Conservation (phyloP, 331 rosid genomes). For the Quercus tomentella region DNA sequence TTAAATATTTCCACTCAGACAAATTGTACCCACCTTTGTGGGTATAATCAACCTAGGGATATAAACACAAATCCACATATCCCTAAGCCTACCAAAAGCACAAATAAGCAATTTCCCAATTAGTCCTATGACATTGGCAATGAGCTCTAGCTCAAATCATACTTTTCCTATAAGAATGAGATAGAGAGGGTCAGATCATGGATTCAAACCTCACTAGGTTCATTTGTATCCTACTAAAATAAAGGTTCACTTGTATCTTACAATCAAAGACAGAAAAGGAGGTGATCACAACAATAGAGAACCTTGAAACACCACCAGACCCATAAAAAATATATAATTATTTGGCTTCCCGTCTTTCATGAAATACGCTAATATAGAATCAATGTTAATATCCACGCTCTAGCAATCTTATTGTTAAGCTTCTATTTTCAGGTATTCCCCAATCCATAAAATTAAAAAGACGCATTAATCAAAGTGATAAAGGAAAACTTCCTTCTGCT, state of each 20-base stretch:
- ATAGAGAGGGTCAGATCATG: too few relatives aligned
- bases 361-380: background rate
- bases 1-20: background rate
- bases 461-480: background rate
- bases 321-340: background rate
- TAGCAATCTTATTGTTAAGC: background rate
- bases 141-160: too few relatives aligned
- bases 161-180: too few relatives aligned
- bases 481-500: background rate
- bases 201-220: too few relatives aligned
- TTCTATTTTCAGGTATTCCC: background rate
- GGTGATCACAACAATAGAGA: background rate
- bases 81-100: too few relatives aligned
- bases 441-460: background rate
- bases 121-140: too few relatives aligned
- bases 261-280: background rate
- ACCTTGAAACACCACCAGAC: background rate
- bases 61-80: too few relatives aligned
- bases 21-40: too few relatives aligned
- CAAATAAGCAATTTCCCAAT: too few relatives aligned
- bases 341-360: background rate
- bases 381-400: background rate
- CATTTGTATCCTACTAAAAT: too few relatives aligned
- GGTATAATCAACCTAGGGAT: too few relatives aligned
- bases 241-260: too few relatives aligned